Evolutionary conservation across 805 yeast genomes (phyloP), one percentile per base, ranked within the genome.

Genomic region (Wickerhamiella siamensis): DNA sequence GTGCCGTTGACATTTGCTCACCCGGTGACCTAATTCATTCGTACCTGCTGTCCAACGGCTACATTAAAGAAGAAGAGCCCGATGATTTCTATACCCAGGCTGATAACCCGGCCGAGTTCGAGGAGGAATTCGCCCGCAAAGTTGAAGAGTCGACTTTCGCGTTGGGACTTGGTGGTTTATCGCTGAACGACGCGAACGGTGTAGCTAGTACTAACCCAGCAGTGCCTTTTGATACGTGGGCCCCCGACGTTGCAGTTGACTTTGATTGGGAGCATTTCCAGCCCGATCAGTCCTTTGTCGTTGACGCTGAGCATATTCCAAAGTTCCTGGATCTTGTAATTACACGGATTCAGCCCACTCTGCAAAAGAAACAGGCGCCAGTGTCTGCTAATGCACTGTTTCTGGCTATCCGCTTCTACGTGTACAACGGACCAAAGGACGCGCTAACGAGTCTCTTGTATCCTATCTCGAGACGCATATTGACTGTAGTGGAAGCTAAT

Each of bases 21-120:
- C 77, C 77, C 1, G 76, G 71, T 19, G 62, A 76, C 3, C 69
- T 67, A n/a, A 63, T 80, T 48, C 66, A 71, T 46, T 75, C 70
- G 29, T 79, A 69, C 56, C 72, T 77, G 57, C 68, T 70, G 48
- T 61, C 45, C 14, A 43, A 45, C 2, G 62, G 61, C 12, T 44
- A 48, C 24, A 48, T 55, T 31, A 21, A 34, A 17, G 17, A 31
- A 16, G 16, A 38, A n/a, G 37, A 33, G 9, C 15, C 38, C 9
- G 32, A n/a, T 26, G 52, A 42, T 17, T 47, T 51, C 29, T 52
- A 50, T 36, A 42, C 47, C 18, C 43, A 42, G 15, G 51, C 52
- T 5, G 42, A 40, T 1, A 49, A 52, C 34, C 54, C 54, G 2
- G 40, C 33, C 17, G 52, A 51, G 32, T 46, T 41, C 8, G 55